Percentiles rank a stretch among this genome's conserved stretches.
Conservation (phyloP, 139 green algal species). For the Astrephomene gubernaculifera region DNA sequence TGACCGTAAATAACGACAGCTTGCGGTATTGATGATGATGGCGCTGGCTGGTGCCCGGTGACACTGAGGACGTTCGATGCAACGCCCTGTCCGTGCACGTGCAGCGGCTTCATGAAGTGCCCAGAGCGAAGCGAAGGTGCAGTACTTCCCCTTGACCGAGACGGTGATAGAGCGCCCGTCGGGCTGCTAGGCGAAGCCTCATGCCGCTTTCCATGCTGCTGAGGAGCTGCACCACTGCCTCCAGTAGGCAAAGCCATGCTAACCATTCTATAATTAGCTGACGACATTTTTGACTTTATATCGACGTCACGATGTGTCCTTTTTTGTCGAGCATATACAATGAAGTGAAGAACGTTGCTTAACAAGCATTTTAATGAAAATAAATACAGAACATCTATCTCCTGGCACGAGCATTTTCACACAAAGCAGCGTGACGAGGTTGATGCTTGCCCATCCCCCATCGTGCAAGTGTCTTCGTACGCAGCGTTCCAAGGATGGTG, state of each 20-base stretch:
- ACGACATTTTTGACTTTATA: too few relatives aligned
- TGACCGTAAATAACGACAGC: slow-evolving; percentile 19
- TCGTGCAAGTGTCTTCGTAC: too few relatives aligned
- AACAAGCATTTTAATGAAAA: too few relatives aligned
- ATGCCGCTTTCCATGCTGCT: neutral
- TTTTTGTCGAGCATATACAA: too few relatives aligned
- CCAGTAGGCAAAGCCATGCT: slow-evolving; percentile 2
- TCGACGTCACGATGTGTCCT: too few relatives aligned
- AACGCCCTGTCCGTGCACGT: neutral
- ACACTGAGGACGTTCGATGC: neutral
- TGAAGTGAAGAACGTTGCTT: too few relatives aligned
- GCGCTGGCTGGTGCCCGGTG: neutral
- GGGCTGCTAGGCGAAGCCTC: slow-evolving; percentile 1
- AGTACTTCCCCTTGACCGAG: neutral
- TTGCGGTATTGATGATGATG: neutral
- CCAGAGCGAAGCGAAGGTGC: neutral
- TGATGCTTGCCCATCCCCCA: too few relatives aligned
- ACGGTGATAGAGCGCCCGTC: neutral
- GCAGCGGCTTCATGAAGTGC: slow-evolving; percentile 2
- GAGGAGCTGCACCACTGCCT: neutral
- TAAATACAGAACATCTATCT: too few relatives aligned
- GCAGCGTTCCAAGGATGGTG: too few relatives aligned
- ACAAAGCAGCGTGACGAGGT: too few relatives aligned
- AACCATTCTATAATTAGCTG: slow-evolving; percentile 2
- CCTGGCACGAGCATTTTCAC: too few relatives aligned